Evolutionary conservation across 2,329 filamentous ascomycete genomes (phyloP).

Genomic region (Metarhizium brunneum): DNA sequence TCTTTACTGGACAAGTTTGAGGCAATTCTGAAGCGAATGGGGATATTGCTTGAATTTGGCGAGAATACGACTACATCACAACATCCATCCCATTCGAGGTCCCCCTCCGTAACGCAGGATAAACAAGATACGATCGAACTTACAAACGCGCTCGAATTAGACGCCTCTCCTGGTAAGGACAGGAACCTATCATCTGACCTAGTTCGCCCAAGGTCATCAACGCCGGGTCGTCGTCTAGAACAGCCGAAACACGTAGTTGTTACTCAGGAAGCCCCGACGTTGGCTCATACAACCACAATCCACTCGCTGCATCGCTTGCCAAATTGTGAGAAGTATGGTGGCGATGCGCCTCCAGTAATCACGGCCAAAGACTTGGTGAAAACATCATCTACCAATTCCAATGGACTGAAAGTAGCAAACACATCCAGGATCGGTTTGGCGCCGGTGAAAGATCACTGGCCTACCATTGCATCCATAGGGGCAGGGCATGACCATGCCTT

Average conservation of each 20-base stretch:
- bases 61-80: constrained; percentile 16
- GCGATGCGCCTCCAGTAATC: background rate
- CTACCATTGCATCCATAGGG: background rate
- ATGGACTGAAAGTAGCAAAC: background rate
- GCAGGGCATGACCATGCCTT: no score
- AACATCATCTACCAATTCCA: background rate
- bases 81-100: background rate
- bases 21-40: constrained; percentile 56
- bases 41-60: constrained; percentile 60
- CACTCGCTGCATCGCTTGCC: background rate
- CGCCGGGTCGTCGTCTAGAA: background rate
- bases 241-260: background rate
- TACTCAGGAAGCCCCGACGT: background rate
- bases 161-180: background rate
- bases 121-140: background rate
- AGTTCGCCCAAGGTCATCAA: background rate
- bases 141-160: background rate
- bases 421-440: constrained; percentile 1
- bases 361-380: background rate
- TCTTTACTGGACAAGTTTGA: constrained; percentile 62
- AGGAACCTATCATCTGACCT: background rate
- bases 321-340: background rate
- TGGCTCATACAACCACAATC: background rate
- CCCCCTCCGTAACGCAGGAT: background rate
- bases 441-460: constrained; percentile 13